phyloP scores from a whole-genome alignment of 192 early-diverging fungal species.

The Coemansia reversa region DNA sequence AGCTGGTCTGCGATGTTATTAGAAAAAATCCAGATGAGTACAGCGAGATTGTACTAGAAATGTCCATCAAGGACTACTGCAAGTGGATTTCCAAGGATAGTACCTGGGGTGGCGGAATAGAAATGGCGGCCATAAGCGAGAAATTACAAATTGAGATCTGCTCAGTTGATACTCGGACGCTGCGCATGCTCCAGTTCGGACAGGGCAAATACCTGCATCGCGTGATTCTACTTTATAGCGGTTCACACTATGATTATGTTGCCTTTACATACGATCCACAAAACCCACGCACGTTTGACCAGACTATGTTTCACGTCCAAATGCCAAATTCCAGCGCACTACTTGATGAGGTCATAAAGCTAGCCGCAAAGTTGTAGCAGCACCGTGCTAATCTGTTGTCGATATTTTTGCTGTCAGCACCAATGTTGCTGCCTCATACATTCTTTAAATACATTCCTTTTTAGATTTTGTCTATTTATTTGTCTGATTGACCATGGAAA shows the following conservation, averaged over 20 bases:
- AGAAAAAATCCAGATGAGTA: constrained; percentile 47
- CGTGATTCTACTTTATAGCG: constrained; percentile 58
- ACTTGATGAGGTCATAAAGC: constrained; percentile 14
- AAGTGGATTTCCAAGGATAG: constrained; percentile 56
- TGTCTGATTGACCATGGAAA: not conserved
- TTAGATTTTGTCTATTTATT: not conserved
- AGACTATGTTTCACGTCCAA: constrained; percentile 55
- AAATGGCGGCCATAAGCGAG: constrained; percentile 58
- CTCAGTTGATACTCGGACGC: constrained; percentile 59
- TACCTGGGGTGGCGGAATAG: constrained; percentile 66
- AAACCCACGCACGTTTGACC: constrained; percentile 59
- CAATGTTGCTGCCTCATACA: not conserved
- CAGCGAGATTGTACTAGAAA: constrained; percentile 58
- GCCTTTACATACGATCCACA: constrained; percentile 42
- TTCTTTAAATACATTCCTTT: not conserved
- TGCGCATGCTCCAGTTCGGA: constrained; percentile 64
- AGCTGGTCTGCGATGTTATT: constrained; percentile 46
- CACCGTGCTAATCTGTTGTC: not conserved
- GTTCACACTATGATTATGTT: constrained; percentile 72
- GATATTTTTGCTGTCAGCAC: not conserved
- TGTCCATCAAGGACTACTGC: constrained; percentile 53
- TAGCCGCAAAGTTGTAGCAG: constrained; percentile 21
- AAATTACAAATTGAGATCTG: constrained; percentile 60
- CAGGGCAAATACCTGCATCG: constrained; percentile 49
- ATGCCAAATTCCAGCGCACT: constrained; percentile 8